Base-by-base conservation (phyloP, 768 basidiomycete species). In the Gymnopilus junonius region DNA sequence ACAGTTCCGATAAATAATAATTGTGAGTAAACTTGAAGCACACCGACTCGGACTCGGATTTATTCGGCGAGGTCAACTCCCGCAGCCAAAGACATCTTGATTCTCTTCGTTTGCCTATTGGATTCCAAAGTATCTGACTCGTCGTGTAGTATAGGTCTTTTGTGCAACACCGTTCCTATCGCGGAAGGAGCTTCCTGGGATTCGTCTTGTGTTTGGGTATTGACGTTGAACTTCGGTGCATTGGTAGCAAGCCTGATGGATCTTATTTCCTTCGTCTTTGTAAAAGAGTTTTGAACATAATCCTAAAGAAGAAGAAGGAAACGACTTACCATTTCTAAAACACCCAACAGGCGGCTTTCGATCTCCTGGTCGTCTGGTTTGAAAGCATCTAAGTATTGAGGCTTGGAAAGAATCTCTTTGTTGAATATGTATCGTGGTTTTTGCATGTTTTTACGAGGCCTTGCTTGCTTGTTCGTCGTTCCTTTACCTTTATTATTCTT, bases 21-120 rank as follows among this genome's bases (percentile, higher is more conserved):
- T 37, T 17, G 15, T 42, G 40, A 42, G 40, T 42, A 42, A 42
- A 14, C 8, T 7, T 17, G 10, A 17, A 25, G 25, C 14, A 48
- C 4, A 25, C 21, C 20, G 20, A 23, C 25, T 17, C 15, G 8
- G 39, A 32, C 5, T 27, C 27, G 8, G 39, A 53, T 15, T 74
- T 75, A 93, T 74, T 93, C 91, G 32, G 89, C 91, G 4, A 93
- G 84, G 75, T 93, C 90, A 65, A 94, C 84, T 53, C 83, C 86
- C 60, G 80, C 73, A 40, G 86, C 85, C 40, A 93, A 75, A 15
- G 91, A 94, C 53, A 93, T 84, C 76, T 93, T 94, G 63, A 87
- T 68, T 70, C 84, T 91, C 79, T 92, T 93, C 66, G 65, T 72
- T 11, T 76, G 75, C 54, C 76, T 71, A n/a, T 64, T 70, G 25